Evolutionary conservation across 306 rosid species (phyloP), one percentile per base, ranked within the genome.

Genomic region (Carpinus fangiana): DNA sequence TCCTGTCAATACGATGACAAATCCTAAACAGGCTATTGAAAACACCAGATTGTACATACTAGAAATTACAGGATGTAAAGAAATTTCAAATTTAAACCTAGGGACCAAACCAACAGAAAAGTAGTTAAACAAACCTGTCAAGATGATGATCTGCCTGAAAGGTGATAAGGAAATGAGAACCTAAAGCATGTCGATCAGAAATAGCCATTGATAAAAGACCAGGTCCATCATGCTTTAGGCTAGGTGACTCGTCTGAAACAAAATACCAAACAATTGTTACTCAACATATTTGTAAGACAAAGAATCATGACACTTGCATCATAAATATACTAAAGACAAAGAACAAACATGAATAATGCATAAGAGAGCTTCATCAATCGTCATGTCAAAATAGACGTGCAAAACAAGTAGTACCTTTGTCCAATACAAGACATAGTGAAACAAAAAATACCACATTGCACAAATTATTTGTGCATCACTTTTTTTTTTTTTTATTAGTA

Each of bases 121-220:
- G 50, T 4, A 78, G 52, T 77, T 12, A 68, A 61, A 80, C 84
- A 77, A 70, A 95, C 99, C 99, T 95, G 86, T 95, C 98, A 79
- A 90, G 93, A 76, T 78, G 88, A 31, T 80, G 91, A 88, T 85
- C 90, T 74, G 98, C 88, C 79, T 91, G 86, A 83, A 95, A 83
- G 65, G 99, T 95, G 83, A 95, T 80, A 6, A 81, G 77, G 83
- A 95, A 95, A 80, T 93, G 99, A 72, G 99, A 95, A 76, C 99
- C 98, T 53, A 90, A 82, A 47, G 89, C 80, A 73, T 93, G 92
- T 36, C 98, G 90, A 56, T 87, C 91, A 79, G 91, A 90, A 73
- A 93, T 75, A 59, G 98, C 81, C 98, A 95, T 93, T 2, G 98
- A 90, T 7, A 95, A 79, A 81, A 95, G 90, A 57, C 98, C 98